Conservation (phyloP, 352 stramenopile species). For the Globisporangium mamillatum region DNA sequence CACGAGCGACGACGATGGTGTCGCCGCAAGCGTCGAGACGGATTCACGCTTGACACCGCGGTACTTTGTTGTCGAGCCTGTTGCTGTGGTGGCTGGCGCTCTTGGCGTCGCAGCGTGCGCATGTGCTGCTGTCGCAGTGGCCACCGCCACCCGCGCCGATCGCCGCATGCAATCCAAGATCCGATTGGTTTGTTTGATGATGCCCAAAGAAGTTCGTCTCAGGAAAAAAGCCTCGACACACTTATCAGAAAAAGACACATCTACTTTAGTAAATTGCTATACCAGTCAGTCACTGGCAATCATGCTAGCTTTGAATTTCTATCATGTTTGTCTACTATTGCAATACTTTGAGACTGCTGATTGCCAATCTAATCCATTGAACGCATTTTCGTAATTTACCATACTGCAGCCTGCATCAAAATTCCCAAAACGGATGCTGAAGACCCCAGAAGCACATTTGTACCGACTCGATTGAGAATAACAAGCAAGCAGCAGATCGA, state of each 20-base stretch:
- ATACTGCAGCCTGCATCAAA: not conserved
- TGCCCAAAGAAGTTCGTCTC: not conserved
- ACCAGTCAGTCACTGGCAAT: too few species aligned
- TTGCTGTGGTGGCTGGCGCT: not conserved
- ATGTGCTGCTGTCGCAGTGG: slow-evolving; percentile 6
- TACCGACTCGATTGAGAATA: slow-evolving; percentile 6
- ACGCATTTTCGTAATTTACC: not conserved
- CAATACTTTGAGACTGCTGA: not conserved
- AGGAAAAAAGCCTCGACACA: not conserved
- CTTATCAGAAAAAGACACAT: not conserved
- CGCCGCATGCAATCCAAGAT: slow-evolving; percentile 5
- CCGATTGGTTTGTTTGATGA: slow-evolving; percentile 3
- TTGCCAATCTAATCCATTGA: not conserved
- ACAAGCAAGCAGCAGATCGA: not conserved
- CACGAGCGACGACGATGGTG: not conserved
- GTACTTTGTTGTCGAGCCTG: not conserved
- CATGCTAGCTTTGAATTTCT: too few species aligned
- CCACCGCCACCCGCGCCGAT: slow-evolving; percentile 4
- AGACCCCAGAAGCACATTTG: not conserved
- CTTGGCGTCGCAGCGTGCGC: not conserved
- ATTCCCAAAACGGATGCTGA: not conserved
- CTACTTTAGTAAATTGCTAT: not conserved
- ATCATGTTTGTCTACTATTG: too few species aligned
- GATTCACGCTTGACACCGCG: slow-evolving; percentile 6
- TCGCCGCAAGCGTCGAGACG: not conserved